These are phyloP conservation scores for Lithospermum erythrorhizon DNA, from an alignment of 257 asterid species.

Conservation along the genomic window DNA sequence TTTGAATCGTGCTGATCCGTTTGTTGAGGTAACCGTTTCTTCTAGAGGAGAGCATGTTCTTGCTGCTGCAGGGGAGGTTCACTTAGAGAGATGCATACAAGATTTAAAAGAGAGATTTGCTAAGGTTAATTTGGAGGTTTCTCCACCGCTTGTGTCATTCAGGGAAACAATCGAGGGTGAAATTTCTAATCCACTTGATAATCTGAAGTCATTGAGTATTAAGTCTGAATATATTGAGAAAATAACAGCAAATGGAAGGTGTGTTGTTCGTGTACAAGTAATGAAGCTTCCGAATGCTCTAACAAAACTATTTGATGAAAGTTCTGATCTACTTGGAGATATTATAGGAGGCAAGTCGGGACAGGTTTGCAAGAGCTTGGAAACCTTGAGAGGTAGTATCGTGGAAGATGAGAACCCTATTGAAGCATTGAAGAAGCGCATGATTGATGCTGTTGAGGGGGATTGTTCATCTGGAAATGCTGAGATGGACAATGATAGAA, in stretches of 20 bases:
- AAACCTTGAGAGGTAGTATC: conserved; percentile 43
- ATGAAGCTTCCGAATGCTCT: conserved; percentile 74
- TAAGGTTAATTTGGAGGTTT: conserved; percentile 65
- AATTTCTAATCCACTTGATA: conserved; percentile 39
- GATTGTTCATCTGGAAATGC: conserved; percentile 28
- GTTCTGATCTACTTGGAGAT: conserved; percentile 63
- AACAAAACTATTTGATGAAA: conserved; percentile 71
- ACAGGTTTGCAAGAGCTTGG: conserved; percentile 52
- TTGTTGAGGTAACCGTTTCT: conserved; percentile 80
- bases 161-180: conserved; percentile 86
- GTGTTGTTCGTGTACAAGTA: conserved; percentile 73
- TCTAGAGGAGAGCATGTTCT: conserved; percentile 90
- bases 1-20: conserved; percentile 91
- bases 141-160: conserved; percentile 86
- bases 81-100: conserved; percentile 82
- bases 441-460: conserved; percentile 64
- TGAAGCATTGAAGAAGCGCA: conserved; percentile 58
- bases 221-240: conserved; percentile 64
- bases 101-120: conserved; percentile 92
- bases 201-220: conserved; percentile 42
- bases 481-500: conserved; percentile 43
- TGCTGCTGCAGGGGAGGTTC: conserved; percentile 98
- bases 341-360: conserved; percentile 65
- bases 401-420: conserved; percentile 64
- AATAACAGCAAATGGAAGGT: conserved; percentile 74